Conservation (phyloP, 805 yeast genomes). For the Metschnikowia arizonensis region DNA sequence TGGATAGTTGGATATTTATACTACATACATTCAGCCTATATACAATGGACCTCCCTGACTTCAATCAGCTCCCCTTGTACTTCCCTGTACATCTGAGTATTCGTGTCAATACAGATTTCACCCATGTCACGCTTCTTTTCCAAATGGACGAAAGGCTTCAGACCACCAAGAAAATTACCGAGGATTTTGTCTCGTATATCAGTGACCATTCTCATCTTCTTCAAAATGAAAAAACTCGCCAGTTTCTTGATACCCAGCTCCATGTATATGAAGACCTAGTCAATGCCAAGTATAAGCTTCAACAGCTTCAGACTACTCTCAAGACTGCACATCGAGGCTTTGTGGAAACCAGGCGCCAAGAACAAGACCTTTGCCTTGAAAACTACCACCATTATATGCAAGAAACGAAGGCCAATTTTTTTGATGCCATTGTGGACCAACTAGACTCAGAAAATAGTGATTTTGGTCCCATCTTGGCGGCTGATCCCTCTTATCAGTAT, state of each 20-base stretch:
- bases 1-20: no score
- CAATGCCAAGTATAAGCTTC: conserved; percentile 10
- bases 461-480: conserved; percentile 4
- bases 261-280: conserved; percentile 10
- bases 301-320: conserved; percentile 11
- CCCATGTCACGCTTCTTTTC: conserved; percentile 8
- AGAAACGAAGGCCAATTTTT: conserved; percentile 12
- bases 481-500: conserved; percentile 20
- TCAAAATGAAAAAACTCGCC: conserved; percentile 4
- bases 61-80: conserved; percentile 13
- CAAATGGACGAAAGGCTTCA: conserved; percentile 14
- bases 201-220: conserved; percentile 11
- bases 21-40: no score
- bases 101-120: conserved; percentile 14
- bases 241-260: conserved; percentile 10
- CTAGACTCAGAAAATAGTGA: conserved; percentile 4
- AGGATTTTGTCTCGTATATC: conserved; percentile 11
- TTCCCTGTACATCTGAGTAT: conserved; percentile 16
- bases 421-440: conserved; percentile 10
- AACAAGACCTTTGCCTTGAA: conserved; percentile 12
- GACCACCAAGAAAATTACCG: conserved; percentile 7
- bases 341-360: conserved; percentile 10
- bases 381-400: conserved; percentile 10
- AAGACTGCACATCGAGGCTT: conserved; percentile 10
- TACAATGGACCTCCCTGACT: conserved; percentile 13